Percentiles rank a stretch among this genome's conserved stretches.
phyloP scores from a whole-genome alignment of 1,139 yeast species.

The Ogataea hybrid region DNA sequence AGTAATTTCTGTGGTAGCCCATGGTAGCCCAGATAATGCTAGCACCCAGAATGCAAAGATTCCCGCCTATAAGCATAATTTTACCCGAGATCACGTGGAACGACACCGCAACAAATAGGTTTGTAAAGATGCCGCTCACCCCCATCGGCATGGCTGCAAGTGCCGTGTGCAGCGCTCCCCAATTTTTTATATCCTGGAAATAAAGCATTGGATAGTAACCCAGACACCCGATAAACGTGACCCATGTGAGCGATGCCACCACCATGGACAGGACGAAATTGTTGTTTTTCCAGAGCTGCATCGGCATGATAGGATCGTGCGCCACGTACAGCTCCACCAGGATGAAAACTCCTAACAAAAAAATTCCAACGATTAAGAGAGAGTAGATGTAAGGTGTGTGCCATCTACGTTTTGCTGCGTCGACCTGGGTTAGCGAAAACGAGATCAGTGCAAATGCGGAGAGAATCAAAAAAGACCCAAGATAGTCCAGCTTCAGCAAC shows the following conservation, averaged over 20 bases:
- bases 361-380: conserved; percentile 35
- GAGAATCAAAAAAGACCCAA: conserved; percentile 35
- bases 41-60: conserved; percentile 29
- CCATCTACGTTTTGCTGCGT: conserved; percentile 38
- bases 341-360: conserved; percentile 32
- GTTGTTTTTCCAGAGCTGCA: conserved; percentile 35
- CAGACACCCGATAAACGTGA: conserved; percentile 35
- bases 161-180: conserved; percentile 36
- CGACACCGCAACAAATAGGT: conserved; percentile 36
- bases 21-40: conserved; percentile 37
- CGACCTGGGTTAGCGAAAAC: conserved; percentile 38
- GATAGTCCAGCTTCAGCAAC: conserved; percentile 33
- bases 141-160: conserved; percentile 32
- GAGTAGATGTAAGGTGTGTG: conserved; percentile 40
- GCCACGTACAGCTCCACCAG: conserved; percentile 37
- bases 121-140: conserved; percentile 31
- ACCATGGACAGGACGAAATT: conserved; percentile 36
- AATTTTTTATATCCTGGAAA: conserved; percentile 34
- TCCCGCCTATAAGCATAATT: conserved; percentile 32
- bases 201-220: conserved; percentile 35
- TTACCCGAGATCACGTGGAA: conserved; percentile 37
- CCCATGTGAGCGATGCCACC: conserved; percentile 33
- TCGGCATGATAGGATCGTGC: conserved; percentile 39
- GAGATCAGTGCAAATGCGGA: conserved; percentile 35
- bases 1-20: conserved; percentile 31